Evolutionary conservation across 139 green algal genomes (phyloP), one percentile per base, ranked within the genome.

Genomic region (Tetradesmus obliquus): DNA sequence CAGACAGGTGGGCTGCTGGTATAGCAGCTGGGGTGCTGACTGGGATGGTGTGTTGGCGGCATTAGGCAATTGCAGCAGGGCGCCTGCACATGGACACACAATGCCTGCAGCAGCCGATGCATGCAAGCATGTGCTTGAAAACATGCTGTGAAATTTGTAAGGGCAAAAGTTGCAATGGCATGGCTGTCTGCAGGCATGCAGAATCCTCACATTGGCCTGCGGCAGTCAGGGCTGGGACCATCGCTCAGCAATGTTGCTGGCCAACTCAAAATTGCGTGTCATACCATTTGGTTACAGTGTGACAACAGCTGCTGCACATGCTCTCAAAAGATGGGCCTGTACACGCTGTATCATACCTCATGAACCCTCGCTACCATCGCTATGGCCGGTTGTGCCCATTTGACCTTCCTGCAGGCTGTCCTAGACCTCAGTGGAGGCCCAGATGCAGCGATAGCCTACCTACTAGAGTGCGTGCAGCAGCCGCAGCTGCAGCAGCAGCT

Each of bases 401-500:
- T 45, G 32, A 45, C 32, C 32, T 45, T 9, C 8, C 6, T 83
- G 86, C 86, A 90, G 86, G 86, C 54, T 13, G 86, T 83, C 1
- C 1, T 90, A 55, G 24, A 81, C 79, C 55, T 60, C 5, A 58
- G 20, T 22, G 71, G 66, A 76, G 66, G 24, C 6, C 71, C 86
- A 13, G 86, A 84, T 22, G 69, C 86, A 55, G 86, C 86, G 2
- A 69, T 84, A 45, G 76, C 24, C 7, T 71, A 90, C 20, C 19
- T 90, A 9, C 71, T 90, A n/a, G 19, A 69, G 8, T 19, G 53
- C 2, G 22, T 90, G 55, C 71, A 83, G 6, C 69, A 90, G 5
- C 86, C 86, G 62, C n/a, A 22, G 17, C 53, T 90, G 54, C 86
- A 90, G 71, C 86, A 90, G 71, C 86, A 74, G 86, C 60, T 84